These are phyloP conservation scores for Chalaropsis thielavioides DNA, from an alignment of 2,329 filamentous ascomycete species.

Conservation along the genomic window DNA sequence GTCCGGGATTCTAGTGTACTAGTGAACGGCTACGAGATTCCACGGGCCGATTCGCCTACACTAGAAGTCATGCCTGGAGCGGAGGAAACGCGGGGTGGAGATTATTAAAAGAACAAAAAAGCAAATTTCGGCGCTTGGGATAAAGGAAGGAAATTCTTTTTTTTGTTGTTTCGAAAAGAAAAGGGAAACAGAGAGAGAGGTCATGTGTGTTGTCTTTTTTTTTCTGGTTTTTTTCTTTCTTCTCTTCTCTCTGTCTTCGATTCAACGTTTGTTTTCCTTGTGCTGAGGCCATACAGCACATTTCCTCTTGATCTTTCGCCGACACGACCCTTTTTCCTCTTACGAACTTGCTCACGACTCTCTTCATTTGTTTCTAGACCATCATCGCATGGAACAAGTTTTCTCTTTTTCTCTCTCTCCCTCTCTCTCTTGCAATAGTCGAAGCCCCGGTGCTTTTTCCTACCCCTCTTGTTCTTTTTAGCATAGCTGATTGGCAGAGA, in stretches of 20 bases:
- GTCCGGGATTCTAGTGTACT: constrained; percentile 9
- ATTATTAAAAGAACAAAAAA: constrained; percentile 5
- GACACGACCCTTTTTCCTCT: constrained; percentile 1
- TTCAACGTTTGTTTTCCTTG: constrained; percentile 2
- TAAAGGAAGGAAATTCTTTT: constrained; percentile 1
- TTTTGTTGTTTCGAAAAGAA: constrained; percentile 5
- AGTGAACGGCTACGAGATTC: constrained; percentile 12
- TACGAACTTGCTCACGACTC: constrained; percentile 4
- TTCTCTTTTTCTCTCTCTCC: neutral
- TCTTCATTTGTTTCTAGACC: neutral
- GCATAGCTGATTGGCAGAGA: constrained; percentile 17
- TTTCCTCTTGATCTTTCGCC: constrained; percentile 1
- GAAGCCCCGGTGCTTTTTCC: neutral
- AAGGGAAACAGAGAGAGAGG: neutral
- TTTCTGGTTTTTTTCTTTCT: constrained; percentile 12
- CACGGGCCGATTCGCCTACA: constrained; percentile 12
- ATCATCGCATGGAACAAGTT: neutral
- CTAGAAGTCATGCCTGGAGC: constrained; percentile 10
- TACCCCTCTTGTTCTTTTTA: constrained; percentile 6
- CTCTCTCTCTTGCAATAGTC: constrained; percentile 4
- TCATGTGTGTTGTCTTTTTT: constrained; percentile 3
- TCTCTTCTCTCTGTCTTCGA: constrained; percentile 1
- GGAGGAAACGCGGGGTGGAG: constrained; percentile 1
- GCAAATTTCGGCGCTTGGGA: constrained; percentile 11
- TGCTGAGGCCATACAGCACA: constrained; percentile 12